phyloP scores from a whole-genome alignment of 23 red algal genomes.

The Gracilaria domingensis region DNA sequence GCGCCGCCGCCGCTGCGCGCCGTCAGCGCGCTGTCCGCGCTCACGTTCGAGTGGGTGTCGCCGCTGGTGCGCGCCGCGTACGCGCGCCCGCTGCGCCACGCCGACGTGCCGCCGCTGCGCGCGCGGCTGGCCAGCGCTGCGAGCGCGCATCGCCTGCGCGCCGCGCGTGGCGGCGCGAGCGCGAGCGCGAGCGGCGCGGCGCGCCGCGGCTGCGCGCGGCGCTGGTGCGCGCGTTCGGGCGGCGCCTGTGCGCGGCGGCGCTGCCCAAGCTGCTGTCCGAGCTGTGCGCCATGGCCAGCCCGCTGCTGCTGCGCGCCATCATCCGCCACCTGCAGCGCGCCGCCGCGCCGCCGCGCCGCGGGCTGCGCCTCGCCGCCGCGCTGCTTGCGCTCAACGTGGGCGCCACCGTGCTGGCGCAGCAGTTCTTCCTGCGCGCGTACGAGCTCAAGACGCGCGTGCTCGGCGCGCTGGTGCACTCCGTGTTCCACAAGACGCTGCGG shows the following conservation, averaged over 20 bases:
- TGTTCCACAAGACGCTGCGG: constrained; percentile 64
- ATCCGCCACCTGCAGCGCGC: constrained; percentile 60
- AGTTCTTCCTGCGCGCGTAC: constrained; percentile 55
- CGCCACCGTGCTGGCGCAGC: constrained; percentile 57
- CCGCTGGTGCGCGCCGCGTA: constrained; percentile 15
- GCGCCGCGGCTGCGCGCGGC: constrained; percentile 11
- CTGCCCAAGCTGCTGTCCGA: constrained; percentile 68
- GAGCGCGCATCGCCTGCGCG: background rate
- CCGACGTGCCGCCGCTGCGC: constrained; percentile 35
- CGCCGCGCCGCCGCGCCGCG: background rate
- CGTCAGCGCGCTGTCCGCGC: constrained; percentile 8
- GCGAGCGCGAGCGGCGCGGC: background rate
- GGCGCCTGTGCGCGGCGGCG: too few relatives aligned
- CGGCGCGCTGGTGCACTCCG: constrained; percentile 40
- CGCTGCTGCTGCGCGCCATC: constrained; percentile 67
- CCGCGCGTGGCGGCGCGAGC: background rate
- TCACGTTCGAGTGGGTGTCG: constrained; percentile 54
- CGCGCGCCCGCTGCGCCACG: constrained; percentile 5
- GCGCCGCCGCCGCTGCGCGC: constrained; percentile 15
- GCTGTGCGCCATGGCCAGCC: constrained; percentile 23
- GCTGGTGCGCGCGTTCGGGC: too few relatives aligned
- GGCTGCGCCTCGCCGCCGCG: constrained; percentile 34
- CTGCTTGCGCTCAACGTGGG: constrained; percentile 41
- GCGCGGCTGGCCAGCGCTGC: background rate
- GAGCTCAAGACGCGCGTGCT: constrained; percentile 11